A percentile compares a stretch with the other conserved stretches of the same genome.
Evolutionary conservation across 2,329 filamentous ascomycete genomes (phyloP).

Genomic region (Fusarium sp.): DNA sequence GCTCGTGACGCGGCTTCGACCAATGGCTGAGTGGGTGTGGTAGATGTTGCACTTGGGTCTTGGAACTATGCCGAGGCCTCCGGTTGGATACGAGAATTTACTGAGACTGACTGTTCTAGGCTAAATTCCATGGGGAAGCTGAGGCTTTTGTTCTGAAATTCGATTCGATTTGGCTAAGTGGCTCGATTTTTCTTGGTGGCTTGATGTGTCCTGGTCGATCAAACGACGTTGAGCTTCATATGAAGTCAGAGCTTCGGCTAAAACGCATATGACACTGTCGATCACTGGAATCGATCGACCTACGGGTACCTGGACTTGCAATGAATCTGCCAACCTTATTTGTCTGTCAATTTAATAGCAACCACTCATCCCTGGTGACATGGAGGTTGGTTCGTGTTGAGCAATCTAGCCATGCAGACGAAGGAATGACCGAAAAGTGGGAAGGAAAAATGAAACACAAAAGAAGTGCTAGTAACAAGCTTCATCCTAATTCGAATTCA

Average conservation of each 20-base stretch:
- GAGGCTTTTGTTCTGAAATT: slow-evolving; percentile 13
- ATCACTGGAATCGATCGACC: slow-evolving; percentile 6
- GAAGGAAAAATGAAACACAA: not conserved
- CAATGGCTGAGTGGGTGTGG: slow-evolving; percentile 31
- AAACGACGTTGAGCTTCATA: slow-evolving; percentile 5
- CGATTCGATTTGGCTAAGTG: not conserved
- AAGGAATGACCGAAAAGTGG: not conserved
- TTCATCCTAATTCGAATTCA: not conserved
- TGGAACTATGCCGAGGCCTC: slow-evolving; percentile 31
- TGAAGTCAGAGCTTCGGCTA: slow-evolving; percentile 18
- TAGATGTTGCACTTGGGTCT: slow-evolving; percentile 32
- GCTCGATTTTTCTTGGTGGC: not conserved
- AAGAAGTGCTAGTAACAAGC: not conserved
- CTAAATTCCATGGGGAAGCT: slow-evolving; percentile 7
- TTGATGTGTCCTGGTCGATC: slow-evolving; percentile 9
- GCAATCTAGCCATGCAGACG: not conserved
- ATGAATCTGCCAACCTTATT: slow-evolving; percentile 3
- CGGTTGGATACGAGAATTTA: slow-evolving; percentile 35
- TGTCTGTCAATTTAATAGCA: not conserved
- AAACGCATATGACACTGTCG: slow-evolving; percentile 25
- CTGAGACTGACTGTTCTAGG: slow-evolving; percentile 15
- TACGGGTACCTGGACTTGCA: slow-evolving; percentile 11
- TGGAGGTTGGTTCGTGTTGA: not conserved
- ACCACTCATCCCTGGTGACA: not conserved
- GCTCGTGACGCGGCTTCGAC: slow-evolving; percentile 39